A percentile compares a stretch with the other conserved stretches of the same genome.
phyloP scores from a whole-genome alignment of 441 rosid genomes.

The Geranium incanum region DNA sequence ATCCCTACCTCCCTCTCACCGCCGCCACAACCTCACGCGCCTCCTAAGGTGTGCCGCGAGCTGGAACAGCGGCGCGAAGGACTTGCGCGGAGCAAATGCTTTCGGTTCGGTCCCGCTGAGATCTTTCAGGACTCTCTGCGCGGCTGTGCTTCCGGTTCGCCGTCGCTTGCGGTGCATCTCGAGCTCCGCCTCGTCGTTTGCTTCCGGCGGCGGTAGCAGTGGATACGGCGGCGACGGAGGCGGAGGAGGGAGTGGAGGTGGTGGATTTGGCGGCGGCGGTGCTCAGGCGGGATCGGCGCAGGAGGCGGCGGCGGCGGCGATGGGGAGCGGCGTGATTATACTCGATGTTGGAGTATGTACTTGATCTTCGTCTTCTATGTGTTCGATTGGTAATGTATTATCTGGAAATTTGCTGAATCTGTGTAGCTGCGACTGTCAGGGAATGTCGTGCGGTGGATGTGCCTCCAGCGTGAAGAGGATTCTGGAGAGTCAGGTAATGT shows the following conservation, averaged over 20 bases:
- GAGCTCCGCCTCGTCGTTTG: constrained; percentile 40
- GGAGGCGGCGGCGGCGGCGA: constrained; percentile 24
- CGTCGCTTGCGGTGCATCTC: constrained; percentile 38
- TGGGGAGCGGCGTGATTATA: too few species aligned
- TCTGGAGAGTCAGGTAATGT: constrained; percentile 76
- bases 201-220: constrained; percentile 37
- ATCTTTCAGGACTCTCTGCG: constrained; percentile 22
- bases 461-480: constrained; percentile 88
- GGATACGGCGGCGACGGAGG: constrained; percentile 41
- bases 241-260: constrained; percentile 17
- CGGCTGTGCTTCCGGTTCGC: constrained; percentile 25
- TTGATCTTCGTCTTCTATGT: too few species aligned
- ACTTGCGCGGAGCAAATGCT: not conserved
- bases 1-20: not conserved
- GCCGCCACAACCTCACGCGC: not conserved
- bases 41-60: constrained; percentile 2
- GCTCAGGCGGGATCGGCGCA: too few species aligned
- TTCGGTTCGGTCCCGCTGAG: constrained; percentile 12
- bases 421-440: constrained; percentile 32
- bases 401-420: not conserved
- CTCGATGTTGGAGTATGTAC: too few species aligned
- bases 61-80: not conserved
- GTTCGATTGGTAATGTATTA: not conserved
- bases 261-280: too few species aligned
- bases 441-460: constrained; percentile 93